Conservation (phyloP, 169 alveolate species). For the Plasmodium chabaudi region DNA sequence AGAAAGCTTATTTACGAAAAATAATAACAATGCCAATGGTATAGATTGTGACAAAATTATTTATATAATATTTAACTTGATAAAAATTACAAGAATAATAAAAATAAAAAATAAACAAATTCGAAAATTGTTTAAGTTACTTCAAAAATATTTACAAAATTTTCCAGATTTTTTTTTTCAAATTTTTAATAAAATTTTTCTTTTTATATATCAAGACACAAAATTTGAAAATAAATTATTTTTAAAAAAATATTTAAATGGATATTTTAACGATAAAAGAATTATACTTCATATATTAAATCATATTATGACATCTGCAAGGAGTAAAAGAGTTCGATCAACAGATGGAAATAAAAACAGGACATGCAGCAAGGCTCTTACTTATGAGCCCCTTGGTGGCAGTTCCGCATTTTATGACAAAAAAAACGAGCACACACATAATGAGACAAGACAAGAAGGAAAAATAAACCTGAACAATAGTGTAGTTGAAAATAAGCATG, state of each 20-base stretch:
- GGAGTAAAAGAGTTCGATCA: not conserved
- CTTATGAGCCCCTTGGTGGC: not conserved
- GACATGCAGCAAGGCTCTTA: not conserved
- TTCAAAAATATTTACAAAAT: slow-evolving; percentile 25
- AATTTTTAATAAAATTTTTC: slow-evolving; percentile 24
- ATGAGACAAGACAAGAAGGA: not conserved
- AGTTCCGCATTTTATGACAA: not conserved
- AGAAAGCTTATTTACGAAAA: slow-evolving; percentile 23
- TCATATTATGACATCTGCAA: slow-evolving; percentile 5
- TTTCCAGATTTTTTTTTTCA: slow-evolving; percentile 5
- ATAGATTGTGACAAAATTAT: slow-evolving; percentile 18
- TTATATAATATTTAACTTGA: slow-evolving; percentile 19
- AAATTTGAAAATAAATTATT: slow-evolving; percentile 31
- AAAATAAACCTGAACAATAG: not conserved
- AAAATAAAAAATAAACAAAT: slow-evolving; percentile 12
- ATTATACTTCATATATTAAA: slow-evolving; percentile 15
- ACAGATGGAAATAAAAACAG: not conserved
- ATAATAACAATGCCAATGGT: not conserved
- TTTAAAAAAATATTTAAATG: slow-evolving; percentile 11
- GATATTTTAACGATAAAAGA: slow-evolving; percentile 46
- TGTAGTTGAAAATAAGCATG: too few relatives aligned
- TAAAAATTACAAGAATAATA: slow-evolving; percentile 53
- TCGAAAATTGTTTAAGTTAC: slow-evolving; percentile 11
- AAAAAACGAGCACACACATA: not conserved
- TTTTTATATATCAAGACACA: slow-evolving; percentile 61